A percentile compares a stretch with the other conserved stretches of the same genome.
Conservation (phyloP, 805 yeast genomes). For the Metschnikowia lunata region DNA sequence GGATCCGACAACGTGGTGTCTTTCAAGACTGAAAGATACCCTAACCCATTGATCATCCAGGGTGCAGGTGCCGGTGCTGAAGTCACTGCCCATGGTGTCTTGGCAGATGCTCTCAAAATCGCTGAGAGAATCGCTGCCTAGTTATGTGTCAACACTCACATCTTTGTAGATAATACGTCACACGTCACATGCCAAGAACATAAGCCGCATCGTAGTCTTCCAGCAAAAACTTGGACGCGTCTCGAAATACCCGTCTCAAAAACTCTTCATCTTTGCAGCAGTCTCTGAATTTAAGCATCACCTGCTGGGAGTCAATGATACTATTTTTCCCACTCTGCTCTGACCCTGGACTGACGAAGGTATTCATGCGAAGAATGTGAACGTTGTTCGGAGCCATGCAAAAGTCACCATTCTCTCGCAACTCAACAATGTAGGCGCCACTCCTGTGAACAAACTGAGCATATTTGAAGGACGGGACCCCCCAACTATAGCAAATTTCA, state of each 20-base stretch:
- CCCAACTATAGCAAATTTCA: constrained; percentile 87
- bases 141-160: background rate
- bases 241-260: constrained; percentile 51
- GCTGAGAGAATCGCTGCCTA: constrained; percentile 73
- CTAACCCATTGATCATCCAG: constrained; percentile 89
- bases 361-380: constrained; percentile 69
- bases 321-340: constrained; percentile 27
- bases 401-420: constrained; percentile 71
- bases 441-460: constrained; percentile 88
- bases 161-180: background rate
- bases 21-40: constrained; percentile 85
- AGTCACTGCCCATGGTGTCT: constrained; percentile 75
- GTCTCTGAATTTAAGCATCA: constrained; percentile 64
- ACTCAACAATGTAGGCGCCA: constrained; percentile 86
- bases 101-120: constrained; percentile 88
- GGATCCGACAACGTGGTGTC: constrained; percentile 96
- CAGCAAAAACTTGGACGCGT: constrained; percentile 51
- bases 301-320: constrained; percentile 62
- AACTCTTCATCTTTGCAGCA: constrained; percentile 51
- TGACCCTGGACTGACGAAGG: constrained; percentile 26
- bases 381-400: constrained; percentile 85
- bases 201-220: constrained; percentile 23
- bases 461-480: constrained; percentile 71
- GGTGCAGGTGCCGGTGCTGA: constrained; percentile 95
- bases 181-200: constrained; percentile 12